A percentile compares a stretch with the other conserved stretches of the same genome.
These are phyloP conservation scores for Boletus bicolor DNA, from an alignment of 768 basidiomycete species.

Conservation along the genomic window DNA sequence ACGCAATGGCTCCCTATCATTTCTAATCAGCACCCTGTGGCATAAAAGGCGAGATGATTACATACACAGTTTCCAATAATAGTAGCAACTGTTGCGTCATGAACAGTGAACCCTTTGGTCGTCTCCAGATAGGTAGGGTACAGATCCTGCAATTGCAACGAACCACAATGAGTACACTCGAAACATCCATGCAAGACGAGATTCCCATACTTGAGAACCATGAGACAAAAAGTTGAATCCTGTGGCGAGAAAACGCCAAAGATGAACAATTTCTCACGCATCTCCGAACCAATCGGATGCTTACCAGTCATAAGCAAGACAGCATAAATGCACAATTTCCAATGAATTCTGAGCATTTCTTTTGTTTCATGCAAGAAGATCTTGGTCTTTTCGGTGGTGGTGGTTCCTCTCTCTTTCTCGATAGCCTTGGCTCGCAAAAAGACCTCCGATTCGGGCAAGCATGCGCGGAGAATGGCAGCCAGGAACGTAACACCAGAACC, in stretches of 20 bases:
- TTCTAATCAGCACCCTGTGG: not conserved
- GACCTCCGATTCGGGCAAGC: slow-evolving; percentile 74
- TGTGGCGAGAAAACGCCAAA: slow-evolving; percentile 13
- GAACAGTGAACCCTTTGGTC: slow-evolving; percentile 56
- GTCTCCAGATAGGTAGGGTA: slow-evolving; percentile 73
- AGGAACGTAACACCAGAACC: slow-evolving; percentile 66
- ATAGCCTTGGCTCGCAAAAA: slow-evolving; percentile 66
- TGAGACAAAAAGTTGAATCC: slow-evolving; percentile 79
- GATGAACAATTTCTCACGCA: not conserved
- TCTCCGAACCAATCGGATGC: not conserved
- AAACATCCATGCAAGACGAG: not conserved
- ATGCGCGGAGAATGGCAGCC: slow-evolving; percentile 60
- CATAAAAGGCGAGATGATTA: not conserved
- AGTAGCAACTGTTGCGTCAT: slow-evolving; percentile 68
- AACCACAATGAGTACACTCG: not conserved
- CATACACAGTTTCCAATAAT: slow-evolving; percentile 74
- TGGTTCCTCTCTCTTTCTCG: slow-evolving; percentile 41
- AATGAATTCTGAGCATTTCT: slow-evolving; percentile 77
- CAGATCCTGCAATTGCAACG: slow-evolving; percentile 45
- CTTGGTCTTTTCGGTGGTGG: slow-evolving; percentile 51
- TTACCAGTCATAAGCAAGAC: slow-evolving; percentile 71
- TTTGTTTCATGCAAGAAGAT: slow-evolving; percentile 71
- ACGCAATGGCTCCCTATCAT: slow-evolving; percentile 44
- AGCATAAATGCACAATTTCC: slow-evolving; percentile 80
- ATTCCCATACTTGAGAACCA: slow-evolving; percentile 52